Conservation (phyloP, 306 rosid genomes). For the Trichosanthes cucumerina region DNA sequence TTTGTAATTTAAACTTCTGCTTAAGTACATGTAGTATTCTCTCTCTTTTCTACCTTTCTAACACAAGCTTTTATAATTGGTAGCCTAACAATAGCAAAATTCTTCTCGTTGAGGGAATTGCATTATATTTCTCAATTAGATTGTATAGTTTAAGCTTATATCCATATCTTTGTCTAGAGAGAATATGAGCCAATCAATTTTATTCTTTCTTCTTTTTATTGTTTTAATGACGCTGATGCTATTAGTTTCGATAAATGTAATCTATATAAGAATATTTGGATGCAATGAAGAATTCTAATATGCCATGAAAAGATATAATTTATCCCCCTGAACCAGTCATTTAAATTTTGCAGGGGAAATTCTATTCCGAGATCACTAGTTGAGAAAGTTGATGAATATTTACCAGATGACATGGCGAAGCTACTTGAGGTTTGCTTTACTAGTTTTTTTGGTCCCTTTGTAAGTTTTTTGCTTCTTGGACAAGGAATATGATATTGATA, state of each 20-base stretch:
- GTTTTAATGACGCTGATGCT: neutral
- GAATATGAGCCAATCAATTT: neutral
- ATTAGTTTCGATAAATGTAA: neutral
- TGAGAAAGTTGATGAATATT: conserved; percentile 67
- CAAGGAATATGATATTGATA: neutral
- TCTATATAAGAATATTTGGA: neutral
- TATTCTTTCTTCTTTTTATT: neutral
- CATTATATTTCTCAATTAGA: neutral
- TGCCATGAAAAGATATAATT: conserved; percentile 1
- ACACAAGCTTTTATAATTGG: neutral
- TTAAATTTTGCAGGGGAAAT: conserved; percentile 59
- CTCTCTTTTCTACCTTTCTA: neutral
- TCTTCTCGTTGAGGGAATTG: neutral
- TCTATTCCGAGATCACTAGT: conserved; percentile 65
- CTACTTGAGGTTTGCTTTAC: conserved; percentile 55
- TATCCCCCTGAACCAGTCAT: conserved; percentile 16
- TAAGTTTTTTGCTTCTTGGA: neutral
- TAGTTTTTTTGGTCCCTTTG: neutral
- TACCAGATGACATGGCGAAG: conserved; percentile 53
- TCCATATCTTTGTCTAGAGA: neutral
- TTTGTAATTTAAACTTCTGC: neutral
- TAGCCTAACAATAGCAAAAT: neutral
- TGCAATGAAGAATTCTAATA: neutral
- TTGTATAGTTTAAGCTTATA: neutral
- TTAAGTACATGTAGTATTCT: neutral